Evolutionary conservation across 2,329 filamentous ascomycete genomes (phyloP).

Genomic region (Aspergillus sp.): DNA sequence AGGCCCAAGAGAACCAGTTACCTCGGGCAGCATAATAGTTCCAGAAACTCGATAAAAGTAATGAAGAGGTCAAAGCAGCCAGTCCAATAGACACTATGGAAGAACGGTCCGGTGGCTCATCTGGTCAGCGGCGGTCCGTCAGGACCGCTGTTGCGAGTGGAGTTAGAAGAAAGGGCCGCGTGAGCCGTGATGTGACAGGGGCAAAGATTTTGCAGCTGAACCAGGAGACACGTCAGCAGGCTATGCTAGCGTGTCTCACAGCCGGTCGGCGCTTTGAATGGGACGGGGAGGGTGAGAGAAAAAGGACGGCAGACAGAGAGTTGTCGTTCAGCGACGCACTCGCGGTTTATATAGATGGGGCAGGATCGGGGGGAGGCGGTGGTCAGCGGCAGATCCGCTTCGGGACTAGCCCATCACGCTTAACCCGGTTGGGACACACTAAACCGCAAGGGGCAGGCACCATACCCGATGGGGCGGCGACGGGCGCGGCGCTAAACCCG

Average conservation of each 20-base stretch:
- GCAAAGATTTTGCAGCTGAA: no score
- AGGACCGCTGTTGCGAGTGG: background rate
- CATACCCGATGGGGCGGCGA: no score
- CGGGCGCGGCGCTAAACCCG: no score
- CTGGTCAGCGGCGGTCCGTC: background rate
- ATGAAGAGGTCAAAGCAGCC: background rate
- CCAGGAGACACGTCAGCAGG: background rate
- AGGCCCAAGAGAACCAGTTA: background rate
- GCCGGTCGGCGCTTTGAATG: background rate
- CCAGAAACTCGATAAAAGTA: background rate
- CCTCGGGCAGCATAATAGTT: background rate
- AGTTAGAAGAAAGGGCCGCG: no score
- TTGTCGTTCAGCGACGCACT: background rate
- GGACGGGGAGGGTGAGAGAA: background rate
- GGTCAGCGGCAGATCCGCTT: background rate
- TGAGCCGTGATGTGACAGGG: no score
- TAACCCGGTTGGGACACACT: background rate
- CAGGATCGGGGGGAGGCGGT: background rate
- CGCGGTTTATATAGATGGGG: background rate
- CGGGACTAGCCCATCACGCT: background rate
- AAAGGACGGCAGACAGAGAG: background rate
- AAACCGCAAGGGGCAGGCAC: no score
- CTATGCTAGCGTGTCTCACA: no score
- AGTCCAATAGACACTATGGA: background rate
- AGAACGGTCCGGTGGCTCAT: background rate